Base-by-base conservation (phyloP, 2,329 filamentous ascomycete genomes). In the Drechslera avenae region DNA sequence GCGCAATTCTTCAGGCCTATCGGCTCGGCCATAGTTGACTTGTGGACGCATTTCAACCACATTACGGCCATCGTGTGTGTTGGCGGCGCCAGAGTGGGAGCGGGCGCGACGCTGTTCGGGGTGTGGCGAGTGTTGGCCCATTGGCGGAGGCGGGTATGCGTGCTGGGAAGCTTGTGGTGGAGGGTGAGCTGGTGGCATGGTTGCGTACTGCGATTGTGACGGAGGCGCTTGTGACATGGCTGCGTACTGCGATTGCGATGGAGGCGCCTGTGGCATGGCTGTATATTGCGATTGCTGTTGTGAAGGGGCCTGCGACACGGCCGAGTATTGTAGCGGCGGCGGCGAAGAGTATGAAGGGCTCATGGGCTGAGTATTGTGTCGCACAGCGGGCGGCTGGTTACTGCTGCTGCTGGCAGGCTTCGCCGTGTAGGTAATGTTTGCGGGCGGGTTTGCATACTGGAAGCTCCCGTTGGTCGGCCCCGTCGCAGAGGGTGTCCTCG, bases 361-460 rank as follows among this genome's bases (percentile, higher is more conserved):
- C 39, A 54, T 53, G 5, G 66, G 57, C 52, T 68, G 64, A 21
- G 62, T 19, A 4, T 57, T 66, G 51, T 71, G 67, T 55, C 62
- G 58, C 32, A 72, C 56, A 10, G 54, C 19, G 32, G 66, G 63
- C 39, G 55, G 67, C 49, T 60, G 59, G 26, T 54, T 34, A 32
- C 46, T 46, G 47, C 56, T 23, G 34, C 46, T 46, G 47, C 56
- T 23, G 32, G 50, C 63, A 13, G 74, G 75, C 50, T 72, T 74
- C 26, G 75, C 60, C n/a, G 68, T 78, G 59, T 77, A 79, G 7
- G 69, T 76, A 47, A 79, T 70, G 28, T 73, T 72, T 7, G 72
- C 64, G 2, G 76, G 74, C 16, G 71, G 51, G 16, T 64, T 64
- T 10, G 76, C 73, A 62, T 79, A 80, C 54, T 76, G 71, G 53